These are phyloP conservation scores for Mortierella sp. DNA, from an alignment of 371 early-diverging fungal species.

Conservation along the genomic window DNA sequence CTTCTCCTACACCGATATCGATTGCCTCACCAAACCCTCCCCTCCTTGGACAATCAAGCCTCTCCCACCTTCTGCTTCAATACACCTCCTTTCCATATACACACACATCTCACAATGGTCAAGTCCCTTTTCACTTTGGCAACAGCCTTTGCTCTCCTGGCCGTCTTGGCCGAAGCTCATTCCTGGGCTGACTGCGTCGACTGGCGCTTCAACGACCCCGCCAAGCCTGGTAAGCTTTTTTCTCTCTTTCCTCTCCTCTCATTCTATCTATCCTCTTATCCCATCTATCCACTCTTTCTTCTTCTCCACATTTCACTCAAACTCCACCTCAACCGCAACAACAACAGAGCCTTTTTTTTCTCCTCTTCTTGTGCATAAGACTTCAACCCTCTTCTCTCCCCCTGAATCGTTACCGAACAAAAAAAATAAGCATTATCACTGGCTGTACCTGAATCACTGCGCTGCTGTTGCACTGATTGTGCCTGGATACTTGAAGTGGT, in stretches of 20 bases:
- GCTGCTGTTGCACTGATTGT: too few relatives aligned
- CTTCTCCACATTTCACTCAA: not conserved
- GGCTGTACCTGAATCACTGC: too few relatives aligned
- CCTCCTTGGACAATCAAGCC: not conserved
- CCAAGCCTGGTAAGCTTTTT: conserved; percentile 24
- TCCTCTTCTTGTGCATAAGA: too few relatives aligned
- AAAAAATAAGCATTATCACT: too few relatives aligned
- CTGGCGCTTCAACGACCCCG: conserved; percentile 52
- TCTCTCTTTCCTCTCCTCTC: too few relatives aligned
- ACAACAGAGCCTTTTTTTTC: not conserved
- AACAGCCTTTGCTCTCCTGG: conserved; percentile 31
- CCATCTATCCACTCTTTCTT: not conserved
- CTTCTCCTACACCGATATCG: not conserved
- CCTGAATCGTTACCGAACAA: too few relatives aligned
- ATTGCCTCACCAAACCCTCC: not conserved
- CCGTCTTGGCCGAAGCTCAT: conserved; percentile 37
- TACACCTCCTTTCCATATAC: not conserved
- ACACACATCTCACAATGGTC: not conserved
- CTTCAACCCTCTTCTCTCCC: not conserved
- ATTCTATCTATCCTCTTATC: not conserved
- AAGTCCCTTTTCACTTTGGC: conserved; percentile 32
- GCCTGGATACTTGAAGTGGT: too few relatives aligned
- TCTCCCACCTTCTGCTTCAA: not conserved
- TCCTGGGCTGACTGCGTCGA: conserved; percentile 57
- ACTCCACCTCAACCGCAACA: not conserved